Base-by-base conservation (phyloP, 2,329 filamentous ascomycete species). In the Dothideomycetidae sp. region DNA sequence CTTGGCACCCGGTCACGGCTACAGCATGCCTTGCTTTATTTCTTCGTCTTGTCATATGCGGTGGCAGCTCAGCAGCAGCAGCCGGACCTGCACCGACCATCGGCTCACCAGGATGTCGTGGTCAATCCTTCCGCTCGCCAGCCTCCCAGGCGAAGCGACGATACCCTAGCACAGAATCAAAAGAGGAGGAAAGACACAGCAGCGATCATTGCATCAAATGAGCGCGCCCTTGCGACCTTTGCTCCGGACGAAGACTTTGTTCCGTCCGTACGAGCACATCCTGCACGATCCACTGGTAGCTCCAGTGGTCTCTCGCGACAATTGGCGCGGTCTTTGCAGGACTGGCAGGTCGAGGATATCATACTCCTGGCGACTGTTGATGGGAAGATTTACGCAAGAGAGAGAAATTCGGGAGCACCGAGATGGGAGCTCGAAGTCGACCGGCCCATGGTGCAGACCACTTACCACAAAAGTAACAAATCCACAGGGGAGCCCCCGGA, bases 321-420 rank as follows among this genome's bases (percentile, higher is more conserved):
- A 59, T 70, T 71, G 80, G 88, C 85, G 86, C 86, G 88, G 76
- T 92, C 80, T 71, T 71, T 96, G 73, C 80, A 86, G 74, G 88
- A 94, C 67, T 96, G 88, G 88, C 84, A 94, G 81, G 86, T 94
- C 66, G 88, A 96, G 82, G 86, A 96, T 70, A 93, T 94, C 74
- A 82, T 96, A 67, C 83, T 98, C 70, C 71, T 98, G 81, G 88
- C 90, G 82, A 96, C 90, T 73, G 82, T 96, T 75, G 86, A 96
- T 70, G 90, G 90, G 70, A 82, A 84, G 58, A 75, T 96, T 53
- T 82, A 93, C 65, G 86, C 88, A 58, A 77, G 77, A 60, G 84
- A 94, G 65, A 75, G 90, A 53, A 81, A 78, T 56, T 90, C 81
- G 36, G 90, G 90, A 50, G 71, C 78, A 45, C 71, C 80, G 50